Evolutionary conservation across 2,329 filamentous ascomycete genomes (phyloP), one percentile per base, ranked within the genome.

Genomic region (Xylaria sp.): DNA sequence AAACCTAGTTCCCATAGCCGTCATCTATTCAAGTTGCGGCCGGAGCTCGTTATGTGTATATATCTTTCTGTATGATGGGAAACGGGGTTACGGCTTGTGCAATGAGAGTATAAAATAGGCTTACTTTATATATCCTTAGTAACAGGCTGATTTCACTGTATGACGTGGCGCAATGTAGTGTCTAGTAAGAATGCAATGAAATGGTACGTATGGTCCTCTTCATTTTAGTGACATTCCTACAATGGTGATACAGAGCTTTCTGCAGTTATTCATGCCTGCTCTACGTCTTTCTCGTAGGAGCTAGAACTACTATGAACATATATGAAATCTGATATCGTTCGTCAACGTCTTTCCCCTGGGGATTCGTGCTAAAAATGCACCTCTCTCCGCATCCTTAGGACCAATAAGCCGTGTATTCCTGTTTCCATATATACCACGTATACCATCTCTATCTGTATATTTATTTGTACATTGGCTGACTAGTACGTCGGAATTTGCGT

Each of bases 141-240:
- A 9, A 5, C n/a, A 49, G 4, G n/a, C 31, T 26, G n/a, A 11
- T 28, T 11, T 60, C 31, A 49, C 15, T 28, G n/a, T 26, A 26
- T n/a, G 40, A 36, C 1, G 17, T 31, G 2, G 11, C 17, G 17
- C 46, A 44, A 23, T 13, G n/a, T 4, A 26, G 17, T 48, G 6
- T 28, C 17, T 31, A 46, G 38, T 65, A 49, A 53, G 40, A 44
- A n/a, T 44, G 40, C 6, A 44, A 17, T n/a, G 40, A 44, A 40
- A 44, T n/a, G 7, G 40, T 44, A n/a, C 7, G 17, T n/a, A n/a
- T 9, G 17, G 4, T 44, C 38, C 6, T 9, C 6, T 9, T n/a
- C 3, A 7, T 44, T n/a, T n/a, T 44, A 7, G 17, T 44, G 40
- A 44, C 6, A n/a, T 3, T 9, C 40, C 17, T 44, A 44, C 6